phyloP scores from a whole-genome alignment of 2,329 filamentous ascomycete species.

The Venturia nashicola region DNA sequence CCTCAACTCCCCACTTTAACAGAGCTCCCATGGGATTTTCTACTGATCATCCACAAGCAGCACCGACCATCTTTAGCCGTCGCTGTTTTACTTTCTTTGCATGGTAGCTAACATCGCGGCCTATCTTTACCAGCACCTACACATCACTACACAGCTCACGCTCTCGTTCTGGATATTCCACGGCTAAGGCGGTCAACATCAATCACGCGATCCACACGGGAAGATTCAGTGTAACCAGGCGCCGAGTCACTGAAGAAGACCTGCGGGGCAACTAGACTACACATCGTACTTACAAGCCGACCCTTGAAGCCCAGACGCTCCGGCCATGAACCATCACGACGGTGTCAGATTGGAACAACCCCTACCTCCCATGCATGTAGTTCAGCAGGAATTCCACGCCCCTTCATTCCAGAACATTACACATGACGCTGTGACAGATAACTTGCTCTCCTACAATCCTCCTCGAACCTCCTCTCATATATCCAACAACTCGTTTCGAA shows the following conservation, averaged over 20 bases:
- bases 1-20: too few relatives aligned
- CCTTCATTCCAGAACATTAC: background rate
- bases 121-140: background rate
- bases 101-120: background rate
- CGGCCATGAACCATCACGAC: background rate
- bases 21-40: background rate
- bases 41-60: too few relatives aligned
- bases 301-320: background rate
- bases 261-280: background rate
- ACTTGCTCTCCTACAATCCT: background rate
- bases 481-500: background rate
- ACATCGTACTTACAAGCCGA: background rate
- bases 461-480: background rate
- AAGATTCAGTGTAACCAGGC: background rate
- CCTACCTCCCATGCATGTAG: background rate
- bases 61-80: background rate
- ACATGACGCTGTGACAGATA: background rate
- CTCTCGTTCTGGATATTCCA: background rate
- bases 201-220: background rate
- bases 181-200: background rate
- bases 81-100: background rate
- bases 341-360: background rate
- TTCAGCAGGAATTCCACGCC: background rate
- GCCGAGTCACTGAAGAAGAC: background rate
- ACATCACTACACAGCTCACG: background rate